Percentiles rank a stretch among this genome's conserved stretches.
Evolutionary conservation across 371 early-diverging fungal genomes (phyloP).

Genomic region (Ordospora pajunii): DNA sequence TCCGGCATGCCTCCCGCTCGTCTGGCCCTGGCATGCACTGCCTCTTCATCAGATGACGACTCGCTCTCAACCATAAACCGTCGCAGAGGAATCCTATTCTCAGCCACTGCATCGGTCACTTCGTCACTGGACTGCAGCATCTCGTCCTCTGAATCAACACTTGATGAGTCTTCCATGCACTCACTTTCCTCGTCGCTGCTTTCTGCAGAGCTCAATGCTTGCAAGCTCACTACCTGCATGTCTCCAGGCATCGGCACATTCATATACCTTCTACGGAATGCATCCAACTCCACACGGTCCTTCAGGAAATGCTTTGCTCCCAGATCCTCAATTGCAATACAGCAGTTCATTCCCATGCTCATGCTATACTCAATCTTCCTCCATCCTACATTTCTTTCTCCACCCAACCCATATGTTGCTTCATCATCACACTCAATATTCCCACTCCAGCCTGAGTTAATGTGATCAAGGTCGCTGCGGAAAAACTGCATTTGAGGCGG

Average conservation of each 20-base stretch:
- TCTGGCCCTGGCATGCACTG: neutral
- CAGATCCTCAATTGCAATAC: slow-evolving; percentile 15
- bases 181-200: neutral
- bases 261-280: slow-evolving; percentile 23
- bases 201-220: neutral
- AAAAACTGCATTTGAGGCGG: slow-evolving; percentile 48
- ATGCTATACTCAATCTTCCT: neutral
- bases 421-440: slow-evolving; percentile 2
- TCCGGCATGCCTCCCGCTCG: neutral
- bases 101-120: neutral
- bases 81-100: neutral
- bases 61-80: neutral
- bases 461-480: slow-evolving; percentile 33
- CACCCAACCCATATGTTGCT: slow-evolving; percentile 3
- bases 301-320: neutral
- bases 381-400: slow-evolving; percentile 31
- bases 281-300: neutral
- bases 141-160: neutral
- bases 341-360: neutral
- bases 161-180: neutral
- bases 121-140: neutral
- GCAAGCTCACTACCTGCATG: neutral
- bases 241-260: neutral
- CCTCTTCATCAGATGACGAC: neutral
- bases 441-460: neutral